phyloP scores from a whole-genome alignment of 139 green algal genomes.

The Chlamydomonas asymmetrica region DNA sequence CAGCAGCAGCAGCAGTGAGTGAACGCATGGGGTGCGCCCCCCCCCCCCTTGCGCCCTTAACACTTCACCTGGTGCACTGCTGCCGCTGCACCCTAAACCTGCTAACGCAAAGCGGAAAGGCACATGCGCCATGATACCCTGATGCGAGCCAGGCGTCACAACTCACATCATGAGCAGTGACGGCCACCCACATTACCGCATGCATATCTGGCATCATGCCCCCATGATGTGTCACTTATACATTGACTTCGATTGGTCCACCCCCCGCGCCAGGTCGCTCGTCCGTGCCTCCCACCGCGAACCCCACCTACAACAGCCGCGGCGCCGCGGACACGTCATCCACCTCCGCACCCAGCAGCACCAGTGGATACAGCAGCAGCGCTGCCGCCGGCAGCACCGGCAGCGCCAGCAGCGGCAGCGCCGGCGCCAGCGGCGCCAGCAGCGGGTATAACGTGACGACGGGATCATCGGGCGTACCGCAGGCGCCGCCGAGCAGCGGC shows the following conservation, averaged over 20 bases:
- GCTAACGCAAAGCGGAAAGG: no score
- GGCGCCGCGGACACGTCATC: not conserved
- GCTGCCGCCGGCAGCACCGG: not conserved
- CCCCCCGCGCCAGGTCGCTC: not conserved
- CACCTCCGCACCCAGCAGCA: not conserved
- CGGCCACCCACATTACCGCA: not conserved
- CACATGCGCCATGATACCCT: no score
- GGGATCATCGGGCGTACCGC: not conserved
- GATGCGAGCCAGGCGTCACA: no score
- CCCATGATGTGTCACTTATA: slow-evolving; percentile 6
- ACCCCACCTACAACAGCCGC: not conserved
- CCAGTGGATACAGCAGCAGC: slow-evolving; percentile 1
- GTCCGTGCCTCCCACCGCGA: not conserved
- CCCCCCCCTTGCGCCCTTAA: no score
- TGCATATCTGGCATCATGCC: not conserved
- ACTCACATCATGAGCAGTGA: no score
- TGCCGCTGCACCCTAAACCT: no score
- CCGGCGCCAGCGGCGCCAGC: not conserved
- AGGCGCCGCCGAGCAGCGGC: not conserved
- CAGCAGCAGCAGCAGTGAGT: no score
- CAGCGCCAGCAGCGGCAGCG: not conserved
- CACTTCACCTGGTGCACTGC: no score
- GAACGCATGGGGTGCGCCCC: no score
- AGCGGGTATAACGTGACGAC: not conserved
- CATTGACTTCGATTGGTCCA: not conserved